A percentile compares a stretch with the other conserved stretches of the same genome.
Conservation (phyloP, 208 protist species). For the Trypanosoma platydactyli region DNA sequence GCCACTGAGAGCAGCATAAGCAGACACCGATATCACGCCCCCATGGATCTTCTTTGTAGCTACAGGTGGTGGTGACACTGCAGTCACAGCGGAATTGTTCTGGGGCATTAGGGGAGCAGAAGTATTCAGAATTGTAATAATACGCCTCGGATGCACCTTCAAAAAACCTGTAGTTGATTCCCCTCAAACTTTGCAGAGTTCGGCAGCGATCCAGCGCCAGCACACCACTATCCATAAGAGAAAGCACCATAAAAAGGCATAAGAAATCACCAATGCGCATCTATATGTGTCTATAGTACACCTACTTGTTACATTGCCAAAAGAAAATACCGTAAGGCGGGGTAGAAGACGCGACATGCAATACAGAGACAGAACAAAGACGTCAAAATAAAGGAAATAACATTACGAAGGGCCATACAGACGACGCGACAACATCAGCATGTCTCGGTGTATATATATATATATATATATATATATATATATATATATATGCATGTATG, state of each 20-base stretch:
- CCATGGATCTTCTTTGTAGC: constrained; percentile 23
- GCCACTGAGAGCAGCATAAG: constrained; percentile 55
- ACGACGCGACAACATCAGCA: too few species aligned
- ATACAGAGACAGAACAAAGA: too few species aligned
- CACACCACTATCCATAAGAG: constrained; percentile 1
- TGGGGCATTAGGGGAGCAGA: constrained; percentile 29
- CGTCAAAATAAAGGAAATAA: too few species aligned
- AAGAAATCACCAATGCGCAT: neutral
- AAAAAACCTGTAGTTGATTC: constrained; percentile 18
- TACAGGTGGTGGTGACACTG: constrained; percentile 14
- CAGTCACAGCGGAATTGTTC: constrained; percentile 25
- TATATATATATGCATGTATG: too few species aligned
- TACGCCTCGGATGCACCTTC: neutral
- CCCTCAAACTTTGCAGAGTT: neutral
- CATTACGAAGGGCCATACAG: too few species aligned
- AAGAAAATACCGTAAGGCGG: too few species aligned
- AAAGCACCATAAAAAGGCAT: constrained; percentile 33
- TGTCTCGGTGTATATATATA: too few species aligned
- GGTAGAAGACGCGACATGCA: too few species aligned
- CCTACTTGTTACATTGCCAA: too few species aligned
- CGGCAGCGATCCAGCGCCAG: neutral
- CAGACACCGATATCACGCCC: constrained; percentile 66
- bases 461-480: too few species aligned
- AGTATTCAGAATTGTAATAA: constrained; percentile 20
- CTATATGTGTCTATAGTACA: neutral